Base-by-base conservation (phyloP, 345 rosid species). In the Excoecaria cochinchinensis region DNA sequence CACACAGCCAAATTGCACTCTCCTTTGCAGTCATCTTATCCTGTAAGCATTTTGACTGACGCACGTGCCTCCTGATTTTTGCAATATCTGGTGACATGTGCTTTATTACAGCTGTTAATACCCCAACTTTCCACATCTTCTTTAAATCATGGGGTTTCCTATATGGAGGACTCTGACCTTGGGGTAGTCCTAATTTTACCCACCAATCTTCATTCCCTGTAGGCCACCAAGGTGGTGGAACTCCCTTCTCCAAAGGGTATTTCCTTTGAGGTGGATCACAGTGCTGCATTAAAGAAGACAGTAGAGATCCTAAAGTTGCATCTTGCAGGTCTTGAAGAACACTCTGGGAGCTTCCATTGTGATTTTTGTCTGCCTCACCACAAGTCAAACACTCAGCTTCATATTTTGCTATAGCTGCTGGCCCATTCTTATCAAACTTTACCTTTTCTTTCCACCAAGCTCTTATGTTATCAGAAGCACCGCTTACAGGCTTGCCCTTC, bases 391-490 rank as follows among this genome's bases (percentile, higher is more conserved):
- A 87, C 52, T 95, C 98, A 3, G 95, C 91, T 76, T 90, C 95
- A 76, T 92, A 87, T 72, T 93, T 95, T 0, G 85, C 73, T 58
- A 95, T 93, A 19, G 99, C 98, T 0, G 97, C 98, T 0, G 98
- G 99, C 40, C 99, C 99, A 65, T 95, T 95, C 82, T 89, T 95
- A 82, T 95, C 99, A 24, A 93, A 95, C 85, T 90, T 90, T 40
- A 95, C 99, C 83, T 91, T 93, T 81, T 95, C 99, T 79, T 95
- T 95, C 99, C 99, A 95, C 99, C 99, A 95, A 82, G 96, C 98
- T 80, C 99, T 73, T 36, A 93, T 84, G 64, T 95, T 95, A 72
- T 95, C 99, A 3, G 99, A 95, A 0, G 99, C 84, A 53, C 99
- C 99, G 61, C 97, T 89, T 1, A 95, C 97, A 4, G 98, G 91